Base-by-base conservation (phyloP, 768 basidiomycete species). In the Saitozyma sp. region DNA sequence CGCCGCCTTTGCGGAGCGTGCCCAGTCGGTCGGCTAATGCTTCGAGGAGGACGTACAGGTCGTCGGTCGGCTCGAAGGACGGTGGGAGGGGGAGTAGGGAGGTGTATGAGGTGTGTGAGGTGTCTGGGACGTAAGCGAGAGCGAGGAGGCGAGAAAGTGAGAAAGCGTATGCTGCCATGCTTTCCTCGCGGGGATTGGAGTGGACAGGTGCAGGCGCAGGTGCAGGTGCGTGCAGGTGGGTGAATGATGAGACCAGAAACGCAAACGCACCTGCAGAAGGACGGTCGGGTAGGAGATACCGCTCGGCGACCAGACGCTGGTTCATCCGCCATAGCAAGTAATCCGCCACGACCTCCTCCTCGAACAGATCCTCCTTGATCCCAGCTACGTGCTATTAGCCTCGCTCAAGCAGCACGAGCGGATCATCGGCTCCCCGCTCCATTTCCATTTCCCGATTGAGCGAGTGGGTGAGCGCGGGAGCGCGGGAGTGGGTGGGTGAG, bases 281-380 rank as follows among this genome's bases (percentile, higher is more conserved):
- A 38, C 56, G 6, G 78, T 54, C 61, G 67, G 66, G 45, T 67
- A 64, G 42, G 42, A 68, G 58, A 61, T 60, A 6, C 19, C 51
- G 29, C 49, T 64, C 61, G 20, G 49, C 40, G 8, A 54, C 54
- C 17, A 69, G 14, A 8, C 78, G 82, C 48, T 89, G 80, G 78
- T 92, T 94, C 64, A 97, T 82, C 65, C 89, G 84, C 78, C 90
- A 93, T 37, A 95, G 79, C 38, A 97, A 83, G 82, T 96, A 98
- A 54, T 89, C 85, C 39, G 90, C 91, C 50, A 95, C 83, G 2
- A 88, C 83, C 77, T 95, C 90, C 64, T 86, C 83, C 77, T 92
- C 90, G 76, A 94, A 93, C 61, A 96, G 78, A 20, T 89, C 87
- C 82, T 93, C 91, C 79, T 96, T 96, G 82, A 97, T 93, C 19